Percentiles rank a stretch among this genome's conserved stretches.
phyloP scores from a whole-genome alignment of 495 filamentous ascomycete species.

The Aspergillus incahuasiensis region DNA sequence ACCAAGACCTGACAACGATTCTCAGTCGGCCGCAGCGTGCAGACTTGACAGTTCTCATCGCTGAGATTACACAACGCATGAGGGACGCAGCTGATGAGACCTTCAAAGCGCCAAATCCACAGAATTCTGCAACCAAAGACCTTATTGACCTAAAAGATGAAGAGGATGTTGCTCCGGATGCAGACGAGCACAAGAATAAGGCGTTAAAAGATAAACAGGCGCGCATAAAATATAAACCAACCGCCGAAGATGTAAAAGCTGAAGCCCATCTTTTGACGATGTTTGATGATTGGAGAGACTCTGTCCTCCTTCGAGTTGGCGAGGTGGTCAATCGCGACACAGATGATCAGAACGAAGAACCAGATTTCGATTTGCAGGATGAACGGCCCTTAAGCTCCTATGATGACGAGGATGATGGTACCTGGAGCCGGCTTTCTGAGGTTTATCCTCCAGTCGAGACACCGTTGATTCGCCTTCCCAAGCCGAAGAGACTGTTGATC shows the following conservation, averaged over 20 bases:
- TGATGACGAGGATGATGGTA: conserved; percentile 23
- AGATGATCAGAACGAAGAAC: conserved; percentile 27
- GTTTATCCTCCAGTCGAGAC: conserved; percentile 46
- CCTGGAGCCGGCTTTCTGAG: conserved; percentile 32
- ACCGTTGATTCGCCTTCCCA: conserved; percentile 35
- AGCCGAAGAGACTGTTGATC: conserved; percentile 43
- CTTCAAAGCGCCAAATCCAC: conserved; percentile 27
- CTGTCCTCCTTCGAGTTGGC: conserved; percentile 57
- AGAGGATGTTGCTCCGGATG: not conserved
- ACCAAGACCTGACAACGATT: conserved; percentile 47
- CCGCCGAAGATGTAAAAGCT: conserved; percentile 27
- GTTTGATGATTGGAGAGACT: conserved; percentile 63
- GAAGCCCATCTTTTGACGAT: conserved; percentile 43
- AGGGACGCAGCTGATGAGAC: conserved; percentile 36
- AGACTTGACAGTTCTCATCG: conserved; percentile 46
- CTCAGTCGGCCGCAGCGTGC: conserved; percentile 45
- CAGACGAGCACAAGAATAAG: conserved; percentile 11
- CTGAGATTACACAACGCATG: conserved; percentile 41
- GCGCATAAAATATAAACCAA: conserved; percentile 17
- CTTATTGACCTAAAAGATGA: conserved; percentile 4
- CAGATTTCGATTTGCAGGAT: conserved; percentile 18
- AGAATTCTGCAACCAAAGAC: not conserved
- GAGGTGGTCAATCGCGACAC: conserved; percentile 59
- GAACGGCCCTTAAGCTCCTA: conserved; percentile 6
- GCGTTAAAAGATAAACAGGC: not conserved